A percentile compares a stretch with the other conserved stretches of the same genome.
Evolutionary conservation across 768 basidiomycete genomes (phyloP).

Genomic region (Panellus pusillus): DNA sequence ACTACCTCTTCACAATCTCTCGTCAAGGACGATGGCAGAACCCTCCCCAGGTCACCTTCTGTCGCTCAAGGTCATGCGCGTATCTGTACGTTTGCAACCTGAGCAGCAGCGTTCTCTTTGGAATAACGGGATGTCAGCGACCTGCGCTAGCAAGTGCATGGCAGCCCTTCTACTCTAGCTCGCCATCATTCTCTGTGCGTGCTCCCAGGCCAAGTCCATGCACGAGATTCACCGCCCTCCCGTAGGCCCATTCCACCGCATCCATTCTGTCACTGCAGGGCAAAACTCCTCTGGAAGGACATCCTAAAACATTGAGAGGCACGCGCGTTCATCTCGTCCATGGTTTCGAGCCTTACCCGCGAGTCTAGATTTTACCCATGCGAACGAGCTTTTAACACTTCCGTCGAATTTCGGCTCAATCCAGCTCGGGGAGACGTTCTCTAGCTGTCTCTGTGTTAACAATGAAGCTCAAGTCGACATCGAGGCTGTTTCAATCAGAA

Average conservation of each 20-base stretch:
- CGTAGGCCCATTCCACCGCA: slow-evolving; percentile 67
- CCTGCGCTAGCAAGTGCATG: slow-evolving; percentile 74
- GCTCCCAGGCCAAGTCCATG: not conserved
- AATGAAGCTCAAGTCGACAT: slow-evolving; percentile 70
- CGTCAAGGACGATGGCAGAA: slow-evolving; percentile 8
- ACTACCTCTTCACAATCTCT: not conserved
- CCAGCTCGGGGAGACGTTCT: slow-evolving; percentile 88
- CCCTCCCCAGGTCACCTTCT: slow-evolving; percentile 57
- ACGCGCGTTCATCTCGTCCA: too few relatives aligned
- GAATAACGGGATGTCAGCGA: slow-evolving; percentile 43
- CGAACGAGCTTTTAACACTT: slow-evolving; percentile 76
- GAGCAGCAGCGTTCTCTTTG: not conserved
- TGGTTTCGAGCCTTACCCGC: too few relatives aligned
- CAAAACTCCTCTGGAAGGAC: slow-evolving; percentile 62
- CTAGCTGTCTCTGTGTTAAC: slow-evolving; percentile 78
- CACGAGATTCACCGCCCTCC: slow-evolving; percentile 2
- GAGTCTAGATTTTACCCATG: slow-evolving; percentile 62
- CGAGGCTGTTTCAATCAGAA: slow-evolving; percentile 60
- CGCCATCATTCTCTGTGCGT: slow-evolving; percentile 71
- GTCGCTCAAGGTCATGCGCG: slow-evolving; percentile 84
- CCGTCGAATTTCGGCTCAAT: slow-evolving; percentile 85
- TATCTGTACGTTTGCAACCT: slow-evolving; percentile 60
- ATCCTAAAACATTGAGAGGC: slow-evolving; percentile 75
- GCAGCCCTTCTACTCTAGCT: slow-evolving; percentile 87
- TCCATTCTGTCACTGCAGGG: slow-evolving; percentile 80